Base-by-base conservation (phyloP, 2,329 filamentous ascomycete genomes). In the Cryphonectria parasitica region DNA sequence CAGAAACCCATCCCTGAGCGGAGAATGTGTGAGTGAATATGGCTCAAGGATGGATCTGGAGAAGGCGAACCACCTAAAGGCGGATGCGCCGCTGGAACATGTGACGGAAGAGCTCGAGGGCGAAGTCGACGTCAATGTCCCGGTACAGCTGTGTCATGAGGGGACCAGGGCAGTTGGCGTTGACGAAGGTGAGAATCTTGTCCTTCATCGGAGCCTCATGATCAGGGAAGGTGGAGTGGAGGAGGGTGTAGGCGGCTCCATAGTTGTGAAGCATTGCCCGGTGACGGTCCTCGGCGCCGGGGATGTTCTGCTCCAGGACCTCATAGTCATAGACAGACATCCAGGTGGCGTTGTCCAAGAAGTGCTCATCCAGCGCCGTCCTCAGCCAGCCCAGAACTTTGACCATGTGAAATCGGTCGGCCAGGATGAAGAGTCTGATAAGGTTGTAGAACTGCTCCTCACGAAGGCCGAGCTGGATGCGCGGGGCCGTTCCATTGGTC, bases 381-480 rank as follows among this genome's bases (percentile, higher is more conserved):
- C 11, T 17, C 31, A 70, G 10, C 71, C 65, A 70, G 15, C 25
- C 17, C 54, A 43, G 36, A 56, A 68, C 39, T 17, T 45, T 17
- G 41, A 6, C 10, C 71, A 72, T 72, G 1, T 31, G 11, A n/a
- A 72, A 66, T 3, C 68, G 69, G 62, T 72, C 69, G 2, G 54
- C 49, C 7, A 71, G 69, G 34, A 63, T 45, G n/a, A 65, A 66
- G 10, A 34, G 17, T 7, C 56, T n/a, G 5, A 72, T 25, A 5
- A 70, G 64, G 64, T 67, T 64, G 13, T 17, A 41, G 41, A 72
- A 43, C 5, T 56, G 58, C 1, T 49, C 3, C 54, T 63, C 60
- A 10, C 13, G 3, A 1, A 34, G 62, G 11, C 66, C 71, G 10
- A 71, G 39, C 60, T 64, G 66, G 56, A 61, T 36, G 19, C n/a